Base-by-base conservation (phyloP, 345 rosid genomes). In the Salix viminalis region DNA sequence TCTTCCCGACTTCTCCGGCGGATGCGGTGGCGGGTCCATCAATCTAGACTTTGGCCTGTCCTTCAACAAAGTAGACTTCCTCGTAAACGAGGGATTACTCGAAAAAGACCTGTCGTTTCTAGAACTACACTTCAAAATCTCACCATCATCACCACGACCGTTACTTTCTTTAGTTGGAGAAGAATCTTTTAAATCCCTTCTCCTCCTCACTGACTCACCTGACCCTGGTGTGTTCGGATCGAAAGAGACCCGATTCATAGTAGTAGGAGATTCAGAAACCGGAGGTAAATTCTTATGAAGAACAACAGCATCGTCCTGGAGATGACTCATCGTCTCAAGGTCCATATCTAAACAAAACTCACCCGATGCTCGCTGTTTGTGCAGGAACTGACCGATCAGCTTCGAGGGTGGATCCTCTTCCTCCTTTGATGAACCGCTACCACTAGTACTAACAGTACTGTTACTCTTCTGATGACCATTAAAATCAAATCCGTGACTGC, bases 261-360 rank as follows among this genome's bases (percentile, higher is more conserved):
- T 70, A 16, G 81, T 65, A 0, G 84, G 80, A 12, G 88, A 79
- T 62, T 88, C 93, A 3, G 87, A 69, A 60, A 86, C 80, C 0
- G 89, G 80, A 2, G 86, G 75, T 21, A 87, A 58, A 41, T 56
- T 79, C 4, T 75, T 77, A 16, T 76, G 69, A 30, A 13, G 0
- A 28, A 32, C 32, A 32, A 34, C 30, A 1, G 62, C 7, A 6
- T 72, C 73, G 68, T 58, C 72, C 48, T 85, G 88, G 37, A 90
- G 89, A 87, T 94, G 62, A 58, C 28, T 94, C 4, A 83, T 88
- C 91, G 92, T 94, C 68, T 85, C 88, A 61, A 88, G 78, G 80
- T 94, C 97, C 83, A 91, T 79, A 83, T 94, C 97, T n/a, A 94
- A 77, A 16, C 87, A 86, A 78, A 87, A 78, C 70, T 91, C 91